Conservation (phyloP, 345 rosid genomes). For the Salix koriyanagi region DNA sequence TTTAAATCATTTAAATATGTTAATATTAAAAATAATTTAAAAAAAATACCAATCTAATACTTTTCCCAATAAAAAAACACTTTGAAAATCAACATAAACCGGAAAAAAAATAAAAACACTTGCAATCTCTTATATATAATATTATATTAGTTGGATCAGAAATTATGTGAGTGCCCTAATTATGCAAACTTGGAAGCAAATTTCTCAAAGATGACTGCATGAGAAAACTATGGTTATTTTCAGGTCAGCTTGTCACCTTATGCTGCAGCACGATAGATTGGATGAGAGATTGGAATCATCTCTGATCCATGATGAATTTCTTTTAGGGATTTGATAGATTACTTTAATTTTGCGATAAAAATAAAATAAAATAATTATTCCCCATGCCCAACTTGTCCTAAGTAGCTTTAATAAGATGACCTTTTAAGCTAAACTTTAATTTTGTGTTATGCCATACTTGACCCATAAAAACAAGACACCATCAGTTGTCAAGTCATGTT, state of each 20-base stretch:
- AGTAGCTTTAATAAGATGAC: neutral
- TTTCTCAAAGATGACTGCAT: neutral
- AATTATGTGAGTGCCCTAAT: neutral
- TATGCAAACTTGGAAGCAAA: neutral
- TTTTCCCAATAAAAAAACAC: too few relatives aligned
- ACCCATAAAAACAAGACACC: neutral
- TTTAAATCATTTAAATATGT: too few relatives aligned
- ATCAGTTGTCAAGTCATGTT: neutral
- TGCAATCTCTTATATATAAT: too few relatives aligned
- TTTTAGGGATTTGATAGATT: constrained; percentile 1
- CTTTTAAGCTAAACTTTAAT: neutral
- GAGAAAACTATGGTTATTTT: neutral
- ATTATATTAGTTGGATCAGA: neutral
- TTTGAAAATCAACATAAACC: too few relatives aligned
- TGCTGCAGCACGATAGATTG: neutral
- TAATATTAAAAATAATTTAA: too few relatives aligned
- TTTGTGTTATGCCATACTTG: neutral
- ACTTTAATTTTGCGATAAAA: neutral
- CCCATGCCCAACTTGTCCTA: neutral
- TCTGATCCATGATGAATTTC: neutral
- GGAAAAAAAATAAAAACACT: too few relatives aligned
- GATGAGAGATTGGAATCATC: neutral
- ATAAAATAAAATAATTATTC: too few relatives aligned
- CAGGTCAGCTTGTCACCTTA: neutral
- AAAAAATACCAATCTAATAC: too few relatives aligned